These are phyloP conservation scores for Euphorbia peplus DNA, from an alignment of 345 rosid species.

Conservation along the genomic window DNA sequence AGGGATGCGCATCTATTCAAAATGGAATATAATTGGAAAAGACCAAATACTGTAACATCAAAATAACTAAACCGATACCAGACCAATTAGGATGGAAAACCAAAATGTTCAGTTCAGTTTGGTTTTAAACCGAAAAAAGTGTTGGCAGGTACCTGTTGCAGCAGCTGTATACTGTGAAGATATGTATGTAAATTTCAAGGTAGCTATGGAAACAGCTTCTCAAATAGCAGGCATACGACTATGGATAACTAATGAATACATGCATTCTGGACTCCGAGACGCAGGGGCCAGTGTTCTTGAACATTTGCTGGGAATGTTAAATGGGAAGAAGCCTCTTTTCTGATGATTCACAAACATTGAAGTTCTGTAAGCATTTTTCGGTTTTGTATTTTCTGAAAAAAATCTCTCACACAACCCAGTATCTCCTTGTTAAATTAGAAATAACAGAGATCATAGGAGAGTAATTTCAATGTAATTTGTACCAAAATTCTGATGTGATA, in stretches of 20 bases:
- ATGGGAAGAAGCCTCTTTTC: constrained; percentile 72
- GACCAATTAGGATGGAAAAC: too few relatives aligned
- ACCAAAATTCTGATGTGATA: too few relatives aligned
- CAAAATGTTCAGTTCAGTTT: too few relatives aligned
- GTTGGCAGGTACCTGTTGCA: constrained; percentile 73
- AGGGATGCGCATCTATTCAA: too few relatives aligned
- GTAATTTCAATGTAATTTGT: too few relatives aligned
- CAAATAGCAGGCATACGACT: constrained; percentile 65
- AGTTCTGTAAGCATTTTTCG: not conserved
- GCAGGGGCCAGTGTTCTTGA: constrained; percentile 68
- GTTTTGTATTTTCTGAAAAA: too few relatives aligned
- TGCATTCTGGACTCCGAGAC: constrained; percentile 95
- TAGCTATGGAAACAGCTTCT: constrained; percentile 75
- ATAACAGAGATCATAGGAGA: not conserved
- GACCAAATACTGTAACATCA: too few relatives aligned
- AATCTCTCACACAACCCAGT: not conserved
- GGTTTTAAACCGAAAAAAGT: too few relatives aligned
- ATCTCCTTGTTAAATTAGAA: not conserved
- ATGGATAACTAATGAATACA: constrained; percentile 81
- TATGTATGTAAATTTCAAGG: constrained; percentile 78
- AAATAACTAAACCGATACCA: too few relatives aligned
- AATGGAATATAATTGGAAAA: too few relatives aligned
- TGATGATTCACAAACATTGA: constrained; percentile 23
- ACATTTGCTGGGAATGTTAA: constrained; percentile 77
- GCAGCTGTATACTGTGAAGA: constrained; percentile 90